These are phyloP conservation scores for Pyrenochaeta sp. DNA, from an alignment of 2,329 filamentous ascomycete species.

Conservation along the genomic window DNA sequence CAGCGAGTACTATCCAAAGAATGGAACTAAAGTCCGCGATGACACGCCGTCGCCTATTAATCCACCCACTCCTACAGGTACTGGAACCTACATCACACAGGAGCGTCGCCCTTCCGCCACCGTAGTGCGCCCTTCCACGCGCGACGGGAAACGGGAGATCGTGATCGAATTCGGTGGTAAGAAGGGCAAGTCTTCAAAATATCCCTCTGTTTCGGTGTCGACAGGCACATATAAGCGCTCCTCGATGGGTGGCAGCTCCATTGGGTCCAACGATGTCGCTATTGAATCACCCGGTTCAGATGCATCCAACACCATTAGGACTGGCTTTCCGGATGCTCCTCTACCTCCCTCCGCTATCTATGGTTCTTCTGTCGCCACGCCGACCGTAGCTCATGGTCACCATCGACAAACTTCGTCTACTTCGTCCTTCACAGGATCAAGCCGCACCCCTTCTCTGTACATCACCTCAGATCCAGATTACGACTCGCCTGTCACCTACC, in stretches of 20 bases:
- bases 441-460: constrained; percentile 38
- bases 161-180: constrained; percentile 37
- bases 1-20: constrained; percentile 31
- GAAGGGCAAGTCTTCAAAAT: constrained; percentile 35
- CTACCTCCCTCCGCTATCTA: constrained; percentile 23
- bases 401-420: constrained; percentile 37
- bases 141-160: constrained; percentile 37
- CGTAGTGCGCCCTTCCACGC: constrained; percentile 33
- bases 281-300: constrained; percentile 42
- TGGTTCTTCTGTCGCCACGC: constrained; percentile 21
- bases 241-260: constrained; percentile 29
- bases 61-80: constrained; percentile 39
- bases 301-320: constrained; percentile 38
- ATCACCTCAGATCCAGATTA: constrained; percentile 39
- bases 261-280: constrained; percentile 30
- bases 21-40: constrained; percentile 23
- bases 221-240: constrained; percentile 32
- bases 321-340: constrained; percentile 41
- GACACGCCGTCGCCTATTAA: constrained; percentile 39
- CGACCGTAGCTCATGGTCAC: constrained; percentile 26
- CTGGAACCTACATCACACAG: constrained; percentile 32
- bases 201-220: constrained; percentile 25
- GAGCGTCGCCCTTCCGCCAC: constrained; percentile 32
- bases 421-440: constrained; percentile 36
- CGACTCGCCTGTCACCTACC: constrained; percentile 32